Evolutionary conservation across 192 early-diverging fungal species (phyloP).

Genomic region (Coemansia sp.): DNA sequence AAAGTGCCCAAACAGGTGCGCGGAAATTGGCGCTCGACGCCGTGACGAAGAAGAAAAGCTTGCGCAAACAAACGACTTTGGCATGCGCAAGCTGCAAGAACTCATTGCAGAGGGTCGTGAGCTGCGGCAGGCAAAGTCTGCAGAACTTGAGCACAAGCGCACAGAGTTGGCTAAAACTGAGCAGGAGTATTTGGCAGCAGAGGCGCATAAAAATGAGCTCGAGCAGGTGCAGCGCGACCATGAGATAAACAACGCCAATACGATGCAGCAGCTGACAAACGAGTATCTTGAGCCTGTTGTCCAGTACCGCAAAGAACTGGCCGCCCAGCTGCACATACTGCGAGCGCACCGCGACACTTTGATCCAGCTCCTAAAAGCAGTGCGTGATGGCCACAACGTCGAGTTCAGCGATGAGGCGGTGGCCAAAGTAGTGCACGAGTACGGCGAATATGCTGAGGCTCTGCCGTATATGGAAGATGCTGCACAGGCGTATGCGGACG

Average conservation of each 20-base stretch:
- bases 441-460: constrained; percentile 58
- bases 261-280: constrained; percentile 35
- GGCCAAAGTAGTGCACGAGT: constrained; percentile 58
- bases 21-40: constrained; percentile 57
- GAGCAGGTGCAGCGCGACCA: constrained; percentile 26
- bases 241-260: constrained; percentile 1
- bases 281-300: constrained; percentile 18
- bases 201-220: constrained; percentile 20
- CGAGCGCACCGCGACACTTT: constrained; percentile 34
- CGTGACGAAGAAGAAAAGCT: constrained; percentile 31
- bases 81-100: constrained; percentile 15
- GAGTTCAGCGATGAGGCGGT: constrained; percentile 76
- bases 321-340: constrained; percentile 19
- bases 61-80: constrained; percentile 14
- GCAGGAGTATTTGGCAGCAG: constrained; percentile 22
- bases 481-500: constrained; percentile 35
- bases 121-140: constrained; percentile 23
- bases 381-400: constrained; percentile 67
- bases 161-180: constrained; percentile 14
- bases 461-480: constrained; percentile 44
- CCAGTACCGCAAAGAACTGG: constrained; percentile 25
- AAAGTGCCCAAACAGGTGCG: constrained; percentile 76
- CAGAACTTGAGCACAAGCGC: constrained; percentile 15
- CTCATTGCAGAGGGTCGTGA: constrained; percentile 25
- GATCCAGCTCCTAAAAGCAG: constrained; percentile 28